Evolutionary conservation across 495 filamentous ascomycete species (phyloP).

Genomic region (Aspergillus baeticus): DNA sequence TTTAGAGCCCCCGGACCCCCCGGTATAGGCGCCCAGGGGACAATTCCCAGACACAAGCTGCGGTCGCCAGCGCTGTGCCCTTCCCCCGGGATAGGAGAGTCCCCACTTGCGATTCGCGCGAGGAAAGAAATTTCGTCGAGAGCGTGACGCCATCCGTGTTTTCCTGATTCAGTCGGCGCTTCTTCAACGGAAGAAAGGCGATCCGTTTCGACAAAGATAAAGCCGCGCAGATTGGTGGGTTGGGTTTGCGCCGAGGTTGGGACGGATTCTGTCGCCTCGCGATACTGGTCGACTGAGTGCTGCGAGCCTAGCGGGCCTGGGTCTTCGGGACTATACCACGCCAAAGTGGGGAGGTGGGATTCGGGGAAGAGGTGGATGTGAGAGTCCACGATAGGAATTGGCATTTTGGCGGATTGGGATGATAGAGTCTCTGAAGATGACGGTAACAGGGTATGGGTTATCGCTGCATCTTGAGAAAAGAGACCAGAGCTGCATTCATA

Average conservation of each 20-base stretch:
- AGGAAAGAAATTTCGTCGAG: constrained; percentile 71
- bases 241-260: constrained; percentile 9
- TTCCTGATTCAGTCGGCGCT: constrained; percentile 22
- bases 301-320: constrained; percentile 58
- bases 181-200: constrained; percentile 57
- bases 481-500: not conserved
- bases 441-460: no score
- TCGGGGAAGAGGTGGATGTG: constrained; percentile 83
- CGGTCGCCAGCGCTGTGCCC: constrained; percentile 54
- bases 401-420: constrained; percentile 15
- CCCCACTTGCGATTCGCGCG: constrained; percentile 59
- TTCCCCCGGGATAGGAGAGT: constrained; percentile 51
- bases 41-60: constrained; percentile 59
- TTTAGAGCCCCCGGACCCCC: constrained; percentile 50
- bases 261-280: constrained; percentile 22
- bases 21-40: constrained; percentile 80
- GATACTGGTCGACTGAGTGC: constrained; percentile 63
- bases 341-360: constrained; percentile 58
- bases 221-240: constrained; percentile 51
- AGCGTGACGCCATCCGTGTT: constrained; percentile 52
- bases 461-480: not conserved
- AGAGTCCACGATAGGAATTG: constrained; percentile 65
- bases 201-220: constrained; percentile 81
- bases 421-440: no score
- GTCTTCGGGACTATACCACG: constrained; percentile 59